Conservation (phyloP, 2,329 filamentous ascomycete species). For the Phialemoniopsis sp. region DNA sequence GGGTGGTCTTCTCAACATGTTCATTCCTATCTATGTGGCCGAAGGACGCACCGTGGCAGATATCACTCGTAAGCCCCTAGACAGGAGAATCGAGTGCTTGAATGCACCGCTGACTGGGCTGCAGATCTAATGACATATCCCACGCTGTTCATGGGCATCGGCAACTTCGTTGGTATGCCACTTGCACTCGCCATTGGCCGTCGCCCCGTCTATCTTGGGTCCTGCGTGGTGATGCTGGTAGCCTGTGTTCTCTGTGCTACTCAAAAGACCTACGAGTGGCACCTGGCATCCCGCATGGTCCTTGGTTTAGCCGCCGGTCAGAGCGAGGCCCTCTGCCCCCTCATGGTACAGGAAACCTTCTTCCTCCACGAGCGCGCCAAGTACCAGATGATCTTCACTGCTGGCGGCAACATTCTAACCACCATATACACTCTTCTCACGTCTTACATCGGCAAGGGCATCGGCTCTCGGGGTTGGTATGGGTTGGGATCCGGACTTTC, state of each 20-base stretch:
- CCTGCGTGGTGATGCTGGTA: constrained; percentile 22
- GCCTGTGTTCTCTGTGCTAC: constrained; percentile 26
- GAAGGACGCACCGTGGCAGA: too few species aligned
- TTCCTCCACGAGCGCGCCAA: constrained; percentile 8
- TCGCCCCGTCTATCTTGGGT: constrained; percentile 26
- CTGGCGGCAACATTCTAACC: constrained; percentile 5
- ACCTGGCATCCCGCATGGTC: constrained; percentile 29
- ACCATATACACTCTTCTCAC: constrained; percentile 4
- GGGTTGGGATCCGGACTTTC: constrained; percentile 15
- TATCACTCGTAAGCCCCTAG: not conserved
- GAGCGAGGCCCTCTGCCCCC: constrained; percentile 31
- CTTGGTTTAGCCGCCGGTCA: constrained; percentile 30
- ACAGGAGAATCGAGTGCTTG: not conserved
- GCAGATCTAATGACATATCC: constrained; percentile 22
- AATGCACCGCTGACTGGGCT: not conserved
- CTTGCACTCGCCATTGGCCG: constrained; percentile 30
- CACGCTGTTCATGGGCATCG: constrained; percentile 31
- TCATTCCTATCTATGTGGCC: too few species aligned
- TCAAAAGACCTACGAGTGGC: constrained; percentile 24
- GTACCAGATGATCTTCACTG: constrained; percentile 6
- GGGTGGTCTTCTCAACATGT: too few species aligned
- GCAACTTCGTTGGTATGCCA: constrained; percentile 31
- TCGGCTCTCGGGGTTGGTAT: constrained; percentile 6
- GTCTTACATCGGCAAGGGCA: constrained; percentile 6
- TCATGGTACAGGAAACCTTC: constrained; percentile 11